phyloP scores from a whole-genome alignment of 2,329 filamentous ascomycete species.

The Pseudopyrenochaeta lycopersici region DNA sequence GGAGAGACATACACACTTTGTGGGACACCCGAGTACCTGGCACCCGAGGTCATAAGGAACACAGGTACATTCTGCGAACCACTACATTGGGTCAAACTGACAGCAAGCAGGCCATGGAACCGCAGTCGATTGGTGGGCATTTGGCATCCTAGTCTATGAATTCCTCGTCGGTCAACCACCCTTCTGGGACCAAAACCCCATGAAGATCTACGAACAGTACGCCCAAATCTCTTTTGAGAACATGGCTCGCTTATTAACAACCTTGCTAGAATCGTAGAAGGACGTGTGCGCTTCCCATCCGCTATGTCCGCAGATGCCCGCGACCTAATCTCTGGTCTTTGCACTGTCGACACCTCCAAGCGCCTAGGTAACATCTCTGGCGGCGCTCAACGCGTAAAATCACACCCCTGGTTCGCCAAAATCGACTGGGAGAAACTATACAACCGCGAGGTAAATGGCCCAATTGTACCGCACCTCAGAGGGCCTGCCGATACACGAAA shows the following conservation, averaged over 20 bases:
- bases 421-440: slow-evolving; percentile 79
- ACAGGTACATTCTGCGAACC: slow-evolving; percentile 62
- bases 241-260: background rate
- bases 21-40: slow-evolving; percentile 84
- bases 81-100: slow-evolving; percentile 21
- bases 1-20: slow-evolving; percentile 84
- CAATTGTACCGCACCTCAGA: slow-evolving; percentile 78
- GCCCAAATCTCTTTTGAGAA: slow-evolving; percentile 9
- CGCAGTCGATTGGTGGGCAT: slow-evolving; percentile 87
- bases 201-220: slow-evolving; percentile 81
- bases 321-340: slow-evolving; percentile 78
- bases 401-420: slow-evolving; percentile 77
- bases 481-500: slow-evolving; percentile 80
- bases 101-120: slow-evolving; percentile 63
- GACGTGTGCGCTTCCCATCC: slow-evolving; percentile 76
- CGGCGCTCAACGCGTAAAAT: slow-evolving; percentile 75
- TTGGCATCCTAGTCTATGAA: slow-evolving; percentile 85
- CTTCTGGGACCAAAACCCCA: slow-evolving; percentile 87
- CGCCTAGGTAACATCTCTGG: slow-evolving; percentile 81
- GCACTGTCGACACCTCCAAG: slow-evolving; percentile 80
- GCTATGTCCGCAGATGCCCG: slow-evolving; percentile 74
- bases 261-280: slow-evolving; percentile 75
- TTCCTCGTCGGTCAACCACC: slow-evolving; percentile 86
- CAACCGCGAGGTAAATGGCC: slow-evolving; percentile 70
- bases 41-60: slow-evolving; percentile 84